Conservation (phyloP, 371 early-diverging fungal species). For the Fennellomyces sp. region DNA sequence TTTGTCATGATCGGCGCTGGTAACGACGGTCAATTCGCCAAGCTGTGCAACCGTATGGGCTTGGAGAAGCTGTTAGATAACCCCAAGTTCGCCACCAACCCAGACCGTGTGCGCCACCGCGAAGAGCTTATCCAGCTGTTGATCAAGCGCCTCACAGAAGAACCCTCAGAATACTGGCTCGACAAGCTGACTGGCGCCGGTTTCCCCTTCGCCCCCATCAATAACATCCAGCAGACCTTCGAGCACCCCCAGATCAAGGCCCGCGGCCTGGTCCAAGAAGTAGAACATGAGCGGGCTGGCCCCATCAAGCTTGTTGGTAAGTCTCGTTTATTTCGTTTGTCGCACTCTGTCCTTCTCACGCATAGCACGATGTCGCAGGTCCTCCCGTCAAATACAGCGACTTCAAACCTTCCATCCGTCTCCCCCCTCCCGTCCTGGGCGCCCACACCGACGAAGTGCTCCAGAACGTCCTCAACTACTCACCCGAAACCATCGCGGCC, state of each 20-base stretch:
- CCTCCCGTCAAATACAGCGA: slow-evolving; percentile 83
- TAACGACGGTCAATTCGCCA: slow-evolving; percentile 82
- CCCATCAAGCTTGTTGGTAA: slow-evolving; percentile 71
- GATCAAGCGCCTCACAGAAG: slow-evolving; percentile 46
- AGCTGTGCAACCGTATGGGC: slow-evolving; percentile 58
- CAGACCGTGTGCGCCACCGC: slow-evolving; percentile 76
- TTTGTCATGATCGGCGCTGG: slow-evolving; percentile 90
- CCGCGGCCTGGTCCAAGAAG: slow-evolving; percentile 75
- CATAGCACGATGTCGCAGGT: too few species aligned
- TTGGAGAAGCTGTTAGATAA: slow-evolving; percentile 56
- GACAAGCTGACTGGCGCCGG: slow-evolving; percentile 66
- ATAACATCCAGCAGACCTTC: slow-evolving; percentile 85
- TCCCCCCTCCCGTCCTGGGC: slow-evolving; percentile 87
- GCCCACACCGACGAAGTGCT: slow-evolving; percentile 85
- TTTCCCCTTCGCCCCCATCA: slow-evolving; percentile 87
- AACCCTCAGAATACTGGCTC: slow-evolving; percentile 68
- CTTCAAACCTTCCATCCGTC: slow-evolving; percentile 64
- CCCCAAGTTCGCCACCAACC: slow-evolving; percentile 64
- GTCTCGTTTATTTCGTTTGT: background rate
- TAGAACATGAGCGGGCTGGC: slow-evolving; percentile 85
- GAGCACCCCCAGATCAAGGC: slow-evolving; percentile 85
- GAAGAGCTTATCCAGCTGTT: slow-evolving; percentile 60
- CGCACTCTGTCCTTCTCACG: background rate
- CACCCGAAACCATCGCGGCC: slow-evolving; percentile 39
- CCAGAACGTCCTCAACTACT: slow-evolving; percentile 59